These are phyloP conservation scores for Litsea cubeba DNA, from an alignment of 164 flowering plant species.

Conservation along the genomic window DNA sequence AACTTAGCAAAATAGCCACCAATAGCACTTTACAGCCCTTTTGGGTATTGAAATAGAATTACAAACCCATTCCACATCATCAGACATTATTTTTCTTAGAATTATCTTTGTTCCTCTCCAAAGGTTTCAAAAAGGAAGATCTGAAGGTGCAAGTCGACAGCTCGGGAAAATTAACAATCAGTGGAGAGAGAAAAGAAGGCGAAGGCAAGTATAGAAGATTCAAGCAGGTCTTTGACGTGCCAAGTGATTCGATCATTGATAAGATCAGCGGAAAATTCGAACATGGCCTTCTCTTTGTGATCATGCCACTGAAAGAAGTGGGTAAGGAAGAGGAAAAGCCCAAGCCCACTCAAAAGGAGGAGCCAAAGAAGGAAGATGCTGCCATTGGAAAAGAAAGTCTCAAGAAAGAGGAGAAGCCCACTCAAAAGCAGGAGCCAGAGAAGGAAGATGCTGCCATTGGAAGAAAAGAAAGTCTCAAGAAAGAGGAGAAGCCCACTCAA, in stretches of 20 bases:
- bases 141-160: conserved; percentile 26
- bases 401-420: not conserved
- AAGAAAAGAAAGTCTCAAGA: not conserved
- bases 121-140: conserved; percentile 36
- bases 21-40: too few species aligned
- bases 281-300: conserved; percentile 35
- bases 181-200: conserved; percentile 21
- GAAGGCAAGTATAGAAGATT: conserved; percentile 19
- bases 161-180: conserved; percentile 16
- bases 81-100: not conserved
- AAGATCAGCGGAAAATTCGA: conserved; percentile 38
- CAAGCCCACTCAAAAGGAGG: not conserved
- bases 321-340: not conserved
- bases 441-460: not conserved
- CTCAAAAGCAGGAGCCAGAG: not conserved
- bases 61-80: not conserved
- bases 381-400: too few species aligned
- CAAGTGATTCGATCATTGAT: conserved; percentile 30
- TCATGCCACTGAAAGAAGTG: conserved; percentile 35
- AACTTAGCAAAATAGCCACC: not conserved
- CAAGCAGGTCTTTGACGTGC: conserved; percentile 25
- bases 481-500: not conserved
- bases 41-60: not conserved
- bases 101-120: not conserved
- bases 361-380: not conserved